Percentiles rank a stretch among this genome's conserved stretches.
Conservation (phyloP, 1,284 basidiomycete genomes). For the Irpex lacteus region DNA sequence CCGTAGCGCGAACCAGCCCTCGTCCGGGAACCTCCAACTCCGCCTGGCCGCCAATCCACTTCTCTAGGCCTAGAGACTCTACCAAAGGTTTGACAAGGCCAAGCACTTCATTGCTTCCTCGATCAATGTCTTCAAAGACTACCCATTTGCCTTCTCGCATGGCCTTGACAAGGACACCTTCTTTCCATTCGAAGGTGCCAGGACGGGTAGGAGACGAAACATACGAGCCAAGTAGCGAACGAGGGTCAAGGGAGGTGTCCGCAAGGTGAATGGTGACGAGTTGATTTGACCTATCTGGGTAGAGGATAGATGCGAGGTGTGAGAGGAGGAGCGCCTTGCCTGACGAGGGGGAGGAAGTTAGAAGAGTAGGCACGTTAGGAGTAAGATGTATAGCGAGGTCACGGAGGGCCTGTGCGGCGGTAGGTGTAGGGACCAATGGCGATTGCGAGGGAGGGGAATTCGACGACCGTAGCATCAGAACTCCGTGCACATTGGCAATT, state of each 20-base stretch:
- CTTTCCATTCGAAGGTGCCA: constrained; percentile 95
- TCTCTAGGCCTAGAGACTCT: constrained; percentile 73
- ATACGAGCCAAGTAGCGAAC: constrained; percentile 92
- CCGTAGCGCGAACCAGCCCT: constrained; percentile 66
- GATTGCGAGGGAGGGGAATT: constrained; percentile 23
- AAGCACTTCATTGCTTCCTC: constrained; percentile 83
- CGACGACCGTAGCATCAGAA: constrained; percentile 53
- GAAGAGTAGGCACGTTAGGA: constrained; percentile 73
- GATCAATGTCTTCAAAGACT: constrained; percentile 91
- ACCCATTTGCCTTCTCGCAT: constrained; percentile 94
- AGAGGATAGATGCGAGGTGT: constrained; percentile 68
- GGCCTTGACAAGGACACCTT: constrained; percentile 90
- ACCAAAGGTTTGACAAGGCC: constrained; percentile 82
- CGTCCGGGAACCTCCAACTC: constrained; percentile 69
- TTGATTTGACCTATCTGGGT: constrained; percentile 55
- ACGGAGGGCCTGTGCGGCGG: constrained; percentile 59
- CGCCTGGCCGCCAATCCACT: constrained; percentile 76
- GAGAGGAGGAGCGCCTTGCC: constrained; percentile 87
- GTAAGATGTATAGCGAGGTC: constrained; percentile 66
- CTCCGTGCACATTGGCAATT: constrained; percentile 59
- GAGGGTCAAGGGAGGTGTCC: constrained; percentile 93
- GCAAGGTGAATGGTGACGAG: constrained; percentile 88
- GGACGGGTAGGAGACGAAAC: constrained; percentile 84
- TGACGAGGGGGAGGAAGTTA: constrained; percentile 87
- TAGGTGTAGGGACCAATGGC: constrained; percentile 65